phyloP scores from a whole-genome alignment of 2,329 filamentous ascomycete genomes.

The Immersiporthe knoxdaviesiana region DNA sequence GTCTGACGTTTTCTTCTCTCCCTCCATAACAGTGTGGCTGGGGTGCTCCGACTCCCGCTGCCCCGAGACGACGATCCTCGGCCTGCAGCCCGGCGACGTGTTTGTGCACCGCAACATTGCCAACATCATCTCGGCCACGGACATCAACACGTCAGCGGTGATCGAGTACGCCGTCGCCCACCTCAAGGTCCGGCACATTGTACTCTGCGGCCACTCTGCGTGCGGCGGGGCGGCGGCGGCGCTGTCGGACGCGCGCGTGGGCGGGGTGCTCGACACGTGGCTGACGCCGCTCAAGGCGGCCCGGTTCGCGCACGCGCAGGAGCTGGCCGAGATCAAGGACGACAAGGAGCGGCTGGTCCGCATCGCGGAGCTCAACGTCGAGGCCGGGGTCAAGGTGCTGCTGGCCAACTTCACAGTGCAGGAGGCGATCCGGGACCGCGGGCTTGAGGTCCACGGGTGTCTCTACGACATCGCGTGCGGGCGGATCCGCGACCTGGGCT shows the following conservation, averaged over 20 bases:
- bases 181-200: slow-evolving; percentile 71
- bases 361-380: slow-evolving; percentile 78
- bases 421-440: slow-evolving; percentile 71
- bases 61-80: slow-evolving; percentile 80
- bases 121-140: slow-evolving; percentile 76
- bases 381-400: slow-evolving; percentile 67
- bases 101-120: slow-evolving; percentile 92
- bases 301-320: slow-evolving; percentile 51
- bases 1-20: neutral
- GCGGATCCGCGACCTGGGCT: slow-evolving; percentile 52
- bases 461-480: slow-evolving; percentile 67
- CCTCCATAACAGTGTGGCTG: slow-evolving; percentile 67
- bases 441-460: slow-evolving; percentile 75
- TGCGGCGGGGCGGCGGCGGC: slow-evolving; percentile 71
- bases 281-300: slow-evolving; percentile 54
- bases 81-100: slow-evolving; percentile 79
- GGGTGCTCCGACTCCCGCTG: slow-evolving; percentile 86
- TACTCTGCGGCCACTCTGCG: slow-evolving; percentile 70
- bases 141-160: slow-evolving; percentile 75
- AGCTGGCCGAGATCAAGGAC: slow-evolving; percentile 59
- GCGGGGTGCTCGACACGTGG: slow-evolving; percentile 60
- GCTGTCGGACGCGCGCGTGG: slow-evolving; percentile 50
- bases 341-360: slow-evolving; percentile 58
- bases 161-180: slow-evolving; percentile 78
- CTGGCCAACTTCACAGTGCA: slow-evolving; percentile 70